These are phyloP conservation scores for Nakazawaea ernobii DNA, from an alignment of 805 yeast genomes.

Conservation along the genomic window DNA sequence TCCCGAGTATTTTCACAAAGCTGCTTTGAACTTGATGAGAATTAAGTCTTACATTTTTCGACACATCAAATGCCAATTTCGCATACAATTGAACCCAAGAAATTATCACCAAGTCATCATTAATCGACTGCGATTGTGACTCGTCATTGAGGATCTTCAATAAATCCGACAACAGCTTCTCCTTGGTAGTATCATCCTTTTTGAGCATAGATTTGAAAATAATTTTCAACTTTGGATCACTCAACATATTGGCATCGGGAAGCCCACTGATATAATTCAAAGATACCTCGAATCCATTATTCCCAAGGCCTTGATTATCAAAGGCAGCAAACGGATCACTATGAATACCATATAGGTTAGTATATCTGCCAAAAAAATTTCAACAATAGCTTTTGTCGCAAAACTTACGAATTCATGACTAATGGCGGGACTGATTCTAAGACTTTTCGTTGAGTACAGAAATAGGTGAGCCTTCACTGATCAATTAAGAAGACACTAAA, in stretches of 20 bases:
- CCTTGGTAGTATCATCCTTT: conserved; percentile 80
- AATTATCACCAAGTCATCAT: conserved; percentile 51
- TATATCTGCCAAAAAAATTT: background rate
- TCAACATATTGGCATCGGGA: conserved; percentile 59
- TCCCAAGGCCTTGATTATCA: conserved; percentile 23
- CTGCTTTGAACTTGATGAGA: conserved; percentile 63
- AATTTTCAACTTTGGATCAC: conserved; percentile 45
- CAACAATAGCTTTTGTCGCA: background rate
- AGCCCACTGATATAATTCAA: conserved; percentile 71
- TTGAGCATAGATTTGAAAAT: conserved; percentile 74
- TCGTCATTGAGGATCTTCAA: conserved; percentile 18
- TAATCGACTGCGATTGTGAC: conserved; percentile 11
- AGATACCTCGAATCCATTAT: conserved; percentile 48
- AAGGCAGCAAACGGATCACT: conserved; percentile 2
- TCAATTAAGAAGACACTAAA: no score
- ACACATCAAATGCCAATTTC: conserved; percentile 66
- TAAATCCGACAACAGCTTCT: conserved; percentile 64
- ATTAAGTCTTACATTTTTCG: conserved; percentile 54
- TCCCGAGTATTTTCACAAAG: conserved; percentile 45
- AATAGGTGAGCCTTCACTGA: background rate
- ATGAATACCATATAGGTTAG: background rate
- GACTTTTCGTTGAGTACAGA: background rate
- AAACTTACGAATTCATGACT: conserved; percentile 1
- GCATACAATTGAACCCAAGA: conserved; percentile 82
- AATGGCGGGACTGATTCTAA: background rate